Conservation (phyloP, 78 protist genomes). For the Pigoraptor vietnamica region DNA sequence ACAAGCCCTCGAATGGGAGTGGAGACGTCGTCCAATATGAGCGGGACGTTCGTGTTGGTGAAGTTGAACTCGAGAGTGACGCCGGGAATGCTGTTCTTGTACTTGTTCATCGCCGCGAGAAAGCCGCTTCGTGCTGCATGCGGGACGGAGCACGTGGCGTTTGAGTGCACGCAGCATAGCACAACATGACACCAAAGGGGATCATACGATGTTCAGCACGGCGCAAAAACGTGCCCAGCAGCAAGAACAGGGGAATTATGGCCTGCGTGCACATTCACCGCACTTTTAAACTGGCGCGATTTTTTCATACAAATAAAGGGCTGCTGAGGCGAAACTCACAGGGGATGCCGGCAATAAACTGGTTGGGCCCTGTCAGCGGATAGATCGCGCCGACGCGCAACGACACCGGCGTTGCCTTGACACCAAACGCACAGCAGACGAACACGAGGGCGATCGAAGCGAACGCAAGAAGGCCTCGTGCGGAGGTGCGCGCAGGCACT, state of each 20-base stretch:
- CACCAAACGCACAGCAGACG: background rate
- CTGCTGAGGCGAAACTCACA: too few relatives aligned
- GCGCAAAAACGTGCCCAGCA: too few relatives aligned
- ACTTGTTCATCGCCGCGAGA: background rate
- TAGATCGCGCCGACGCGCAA: background rate
- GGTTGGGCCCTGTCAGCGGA: background rate
- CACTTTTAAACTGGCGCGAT: too few relatives aligned
- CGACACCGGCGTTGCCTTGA: background rate
- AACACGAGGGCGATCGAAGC: too few relatives aligned
- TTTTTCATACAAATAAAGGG: too few relatives aligned
- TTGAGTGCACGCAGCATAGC: too few relatives aligned
- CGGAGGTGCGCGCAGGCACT: too few relatives aligned
- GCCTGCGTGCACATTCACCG: too few relatives aligned
- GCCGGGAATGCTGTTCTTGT: background rate
- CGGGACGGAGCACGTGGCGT: background rate
- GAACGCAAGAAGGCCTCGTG: too few relatives aligned
- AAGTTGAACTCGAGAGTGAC: background rate
- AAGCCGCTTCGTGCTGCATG: background rate
- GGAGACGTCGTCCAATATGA: background rate
- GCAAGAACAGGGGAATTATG: too few relatives aligned
- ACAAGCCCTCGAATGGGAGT: background rate
- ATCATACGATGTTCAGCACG: too few relatives aligned
- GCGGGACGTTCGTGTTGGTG: background rate
- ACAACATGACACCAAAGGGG: too few relatives aligned
- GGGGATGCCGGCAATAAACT: background rate